phyloP scores from a whole-genome alignment of 805 yeast species.

The Danielozyma ontarioensis region DNA sequence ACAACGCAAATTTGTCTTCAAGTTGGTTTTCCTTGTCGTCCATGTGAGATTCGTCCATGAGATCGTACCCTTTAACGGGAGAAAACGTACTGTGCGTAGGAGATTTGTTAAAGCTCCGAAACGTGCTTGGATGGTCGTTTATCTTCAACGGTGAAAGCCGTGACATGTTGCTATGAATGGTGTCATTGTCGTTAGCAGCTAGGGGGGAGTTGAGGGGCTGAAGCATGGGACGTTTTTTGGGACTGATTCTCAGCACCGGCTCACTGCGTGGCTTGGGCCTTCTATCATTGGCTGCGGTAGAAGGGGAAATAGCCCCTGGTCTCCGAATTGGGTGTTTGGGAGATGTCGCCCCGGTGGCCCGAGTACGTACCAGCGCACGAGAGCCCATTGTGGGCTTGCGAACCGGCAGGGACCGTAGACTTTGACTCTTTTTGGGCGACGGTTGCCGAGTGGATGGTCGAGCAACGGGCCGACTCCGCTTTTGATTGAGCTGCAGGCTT shows the following conservation, averaged over 20 bases:
- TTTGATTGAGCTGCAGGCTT: conserved; percentile 4
- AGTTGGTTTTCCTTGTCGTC: conserved; percentile 13
- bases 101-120: neutral
- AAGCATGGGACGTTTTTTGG: neutral
- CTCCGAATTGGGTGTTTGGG: too few relatives aligned
- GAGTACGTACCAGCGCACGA: too few relatives aligned
- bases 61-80: neutral
- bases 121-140: neutral
- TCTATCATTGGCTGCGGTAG: neutral
- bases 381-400: neutral
- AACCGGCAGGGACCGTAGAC: neutral
- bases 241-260: neutral
- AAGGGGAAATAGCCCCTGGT: neutral
- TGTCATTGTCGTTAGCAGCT: conserved; percentile 2
- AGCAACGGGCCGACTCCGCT: neutral
- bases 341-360: too few relatives aligned
- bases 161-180: conserved; percentile 4
- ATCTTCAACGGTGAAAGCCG: conserved; percentile 9
- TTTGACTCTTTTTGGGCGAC: neutral
- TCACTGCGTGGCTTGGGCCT: neutral
- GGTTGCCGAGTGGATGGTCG: neutral
- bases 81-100: conserved; percentile 1
- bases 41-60: neutral
- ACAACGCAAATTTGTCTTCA: conserved; percentile 3
- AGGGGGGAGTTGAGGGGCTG: conserved; percentile 15